Percentiles rank a stretch among this genome's conserved stretches.
phyloP scores from a whole-genome alignment of 192 early-diverging fungal genomes.

The Umbelopsis vinacea region DNA sequence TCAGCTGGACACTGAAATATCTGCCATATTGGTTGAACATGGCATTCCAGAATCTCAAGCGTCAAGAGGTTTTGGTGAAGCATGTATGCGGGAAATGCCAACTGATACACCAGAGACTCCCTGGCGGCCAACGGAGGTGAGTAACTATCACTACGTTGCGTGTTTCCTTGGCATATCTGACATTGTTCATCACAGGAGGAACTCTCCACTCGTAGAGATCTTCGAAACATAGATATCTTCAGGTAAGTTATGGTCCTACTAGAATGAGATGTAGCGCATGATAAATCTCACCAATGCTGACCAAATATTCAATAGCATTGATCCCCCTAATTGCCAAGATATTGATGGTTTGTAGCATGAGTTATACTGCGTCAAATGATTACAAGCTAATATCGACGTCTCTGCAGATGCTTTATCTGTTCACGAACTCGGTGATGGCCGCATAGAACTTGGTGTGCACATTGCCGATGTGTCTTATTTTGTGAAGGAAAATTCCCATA shows the following conservation, averaged over 20 bases:
- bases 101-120: conserved; percentile 50
- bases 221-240: conserved; percentile 38
- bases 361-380: neutral
- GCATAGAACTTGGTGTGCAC: conserved; percentile 74
- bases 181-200: conserved; percentile 37
- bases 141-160: neutral
- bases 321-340: conserved; percentile 78
- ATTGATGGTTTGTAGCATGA: conserved; percentile 62
- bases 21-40: conserved; percentile 77
- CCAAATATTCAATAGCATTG: conserved; percentile 58
- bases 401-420: conserved; percentile 67
- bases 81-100: conserved; percentile 70
- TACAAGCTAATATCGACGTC: neutral
- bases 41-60: conserved; percentile 77
- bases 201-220: conserved; percentile 42
- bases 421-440: conserved; percentile 47
- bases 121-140: conserved; percentile 55
- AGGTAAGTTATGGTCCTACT: neutral
- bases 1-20: conserved; percentile 73
- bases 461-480: conserved; percentile 80
- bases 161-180: neutral
- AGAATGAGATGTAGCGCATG: neutral
- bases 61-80: conserved; percentile 67
- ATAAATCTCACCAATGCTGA: conserved; percentile 20
- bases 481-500: conserved; percentile 62